phyloP scores from a whole-genome alignment of 352 stramenopile genomes.

The Pythium chondricola region DNA sequence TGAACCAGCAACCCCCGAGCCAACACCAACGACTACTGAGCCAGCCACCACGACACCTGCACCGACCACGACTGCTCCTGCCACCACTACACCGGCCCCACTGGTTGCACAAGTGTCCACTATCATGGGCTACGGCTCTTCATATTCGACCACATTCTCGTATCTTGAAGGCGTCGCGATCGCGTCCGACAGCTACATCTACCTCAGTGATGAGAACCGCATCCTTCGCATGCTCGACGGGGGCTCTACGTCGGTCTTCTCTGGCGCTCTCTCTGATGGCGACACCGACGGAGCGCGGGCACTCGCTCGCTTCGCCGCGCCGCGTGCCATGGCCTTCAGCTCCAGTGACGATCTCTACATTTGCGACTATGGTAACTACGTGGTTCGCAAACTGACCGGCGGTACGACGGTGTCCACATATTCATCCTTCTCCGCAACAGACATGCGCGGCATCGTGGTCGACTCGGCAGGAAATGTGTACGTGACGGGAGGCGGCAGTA shows the following conservation, averaged over 20 bases:
- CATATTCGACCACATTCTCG: not conserved
- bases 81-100: not conserved
- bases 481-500: not conserved
- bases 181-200: slow-evolving; percentile 4
- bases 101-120: not conserved
- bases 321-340: not conserved
- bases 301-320: not conserved
- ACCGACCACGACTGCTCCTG: not conserved
- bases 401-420: not conserved
- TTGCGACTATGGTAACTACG: slow-evolving; percentile 1
- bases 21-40: not conserved
- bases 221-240: slow-evolving; percentile 3
- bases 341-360: slow-evolving; percentile 3
- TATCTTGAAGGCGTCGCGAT: not conserved
- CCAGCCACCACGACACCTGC: not conserved
- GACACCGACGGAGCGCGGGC: not conserved
- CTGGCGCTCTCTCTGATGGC: not conserved
- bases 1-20: not conserved
- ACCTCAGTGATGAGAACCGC: slow-evolving; percentile 3
- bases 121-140: slow-evolving; percentile 2
- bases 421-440: not conserved
- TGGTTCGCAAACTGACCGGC: slow-evolving; percentile 1
- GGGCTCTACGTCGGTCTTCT: not conserved
- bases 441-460: slow-evolving; percentile 3
- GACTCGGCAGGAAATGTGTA: slow-evolving; percentile 6